A percentile compares a stretch with the other conserved stretches of the same genome.
Evolutionary conservation across 805 yeast species (phyloP).

Genomic region (Cyberlindnera mrakii): DNA sequence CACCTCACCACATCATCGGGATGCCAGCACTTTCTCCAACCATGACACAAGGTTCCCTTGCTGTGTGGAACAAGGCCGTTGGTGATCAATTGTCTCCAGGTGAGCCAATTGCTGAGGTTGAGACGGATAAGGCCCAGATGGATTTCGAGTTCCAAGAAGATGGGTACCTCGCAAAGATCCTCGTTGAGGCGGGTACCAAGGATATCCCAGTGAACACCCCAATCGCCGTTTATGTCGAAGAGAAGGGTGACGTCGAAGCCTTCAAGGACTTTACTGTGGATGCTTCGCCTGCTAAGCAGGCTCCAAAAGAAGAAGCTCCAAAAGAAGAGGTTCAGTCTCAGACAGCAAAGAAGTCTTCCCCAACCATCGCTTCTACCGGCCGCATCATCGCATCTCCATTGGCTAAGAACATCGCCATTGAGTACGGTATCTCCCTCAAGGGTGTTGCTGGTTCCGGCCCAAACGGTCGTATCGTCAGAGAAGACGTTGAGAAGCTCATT

Average conservation of each 20-base stretch:
- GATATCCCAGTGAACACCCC: conserved; percentile 94
- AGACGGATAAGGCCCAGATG: conserved; percentile 97
- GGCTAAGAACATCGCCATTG: conserved; percentile 90
- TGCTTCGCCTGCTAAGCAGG: conserved; percentile 29
- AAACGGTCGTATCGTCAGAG: conserved; percentile 85
- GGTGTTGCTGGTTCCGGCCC: conserved; percentile 91
- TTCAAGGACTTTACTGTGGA: conserved; percentile 84
- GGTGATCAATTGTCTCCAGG: conserved; percentile 91
- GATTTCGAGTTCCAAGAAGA: conserved; percentile 98
- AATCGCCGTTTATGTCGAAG: conserved; percentile 94
- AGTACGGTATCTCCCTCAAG: conserved; percentile 83
- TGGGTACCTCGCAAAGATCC: conserved; percentile 82
- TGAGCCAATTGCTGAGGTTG: conserved; percentile 93
- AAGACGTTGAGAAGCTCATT: conserved; percentile 76
- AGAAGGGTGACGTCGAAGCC: conserved; percentile 76
- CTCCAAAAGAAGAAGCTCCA: conserved; percentile 17
- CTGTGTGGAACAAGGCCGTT: conserved; percentile 81
- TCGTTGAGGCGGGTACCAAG: conserved; percentile 78
- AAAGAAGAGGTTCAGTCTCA: conserved; percentile 25
- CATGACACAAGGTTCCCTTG: conserved; percentile 93
- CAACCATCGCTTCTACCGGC: conserved; percentile 33
- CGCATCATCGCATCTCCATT: conserved; percentile 92
- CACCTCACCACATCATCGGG: conserved; percentile 79
- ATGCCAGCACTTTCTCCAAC: conserved; percentile 99
- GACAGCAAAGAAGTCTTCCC: conserved; percentile 16